Conservation (phyloP, 1,284 basidiomycete species). For the Pseudozyma flocculosa region DNA sequence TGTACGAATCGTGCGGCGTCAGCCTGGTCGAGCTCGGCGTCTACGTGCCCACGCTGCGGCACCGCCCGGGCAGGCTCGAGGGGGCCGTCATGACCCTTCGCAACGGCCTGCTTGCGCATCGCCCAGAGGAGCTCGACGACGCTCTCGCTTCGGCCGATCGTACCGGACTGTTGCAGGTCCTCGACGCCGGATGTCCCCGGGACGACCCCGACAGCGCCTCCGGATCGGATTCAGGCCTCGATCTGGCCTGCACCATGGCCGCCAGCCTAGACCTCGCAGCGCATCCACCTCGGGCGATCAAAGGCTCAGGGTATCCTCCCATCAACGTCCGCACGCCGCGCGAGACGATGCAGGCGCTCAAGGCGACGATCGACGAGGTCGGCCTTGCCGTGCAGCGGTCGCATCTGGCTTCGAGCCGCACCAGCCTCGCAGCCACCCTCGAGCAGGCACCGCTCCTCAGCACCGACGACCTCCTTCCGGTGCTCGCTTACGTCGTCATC, state of each 20-base stretch:
- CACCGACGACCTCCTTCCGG: slow-evolving; percentile 26
- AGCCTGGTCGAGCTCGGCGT: slow-evolving; percentile 20
- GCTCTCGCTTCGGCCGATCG: slow-evolving; percentile 9
- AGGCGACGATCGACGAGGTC: slow-evolving; percentile 27
- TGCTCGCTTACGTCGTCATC: slow-evolving; percentile 25
- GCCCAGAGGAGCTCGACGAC: slow-evolving; percentile 13
- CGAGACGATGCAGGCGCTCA: slow-evolving; percentile 21
- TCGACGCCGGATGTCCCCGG: background rate
- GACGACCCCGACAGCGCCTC: too few species aligned
- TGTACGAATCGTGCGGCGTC: slow-evolving; percentile 14
- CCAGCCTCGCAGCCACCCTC: background rate
- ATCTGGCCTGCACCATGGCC: too few species aligned
- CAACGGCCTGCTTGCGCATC: slow-evolving; percentile 14
- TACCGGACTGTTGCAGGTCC: background rate
- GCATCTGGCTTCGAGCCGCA: slow-evolving; percentile 4
- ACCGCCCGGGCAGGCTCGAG: slow-evolving; percentile 10
- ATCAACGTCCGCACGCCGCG: slow-evolving; percentile 16
- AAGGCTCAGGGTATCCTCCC: too few species aligned
- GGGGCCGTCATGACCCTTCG: slow-evolving; percentile 9
- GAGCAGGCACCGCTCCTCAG: slow-evolving; percentile 7
- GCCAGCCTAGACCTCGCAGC: too few species aligned
- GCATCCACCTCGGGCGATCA: too few species aligned
- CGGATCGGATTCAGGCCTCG: too few species aligned
- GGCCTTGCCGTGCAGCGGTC: slow-evolving; percentile 13
- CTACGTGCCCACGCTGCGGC: slow-evolving; percentile 7